These are phyloP conservation scores for Phoma sp. DNA, from an alignment of 2,329 filamentous ascomycete species.

Conservation along the genomic window DNA sequence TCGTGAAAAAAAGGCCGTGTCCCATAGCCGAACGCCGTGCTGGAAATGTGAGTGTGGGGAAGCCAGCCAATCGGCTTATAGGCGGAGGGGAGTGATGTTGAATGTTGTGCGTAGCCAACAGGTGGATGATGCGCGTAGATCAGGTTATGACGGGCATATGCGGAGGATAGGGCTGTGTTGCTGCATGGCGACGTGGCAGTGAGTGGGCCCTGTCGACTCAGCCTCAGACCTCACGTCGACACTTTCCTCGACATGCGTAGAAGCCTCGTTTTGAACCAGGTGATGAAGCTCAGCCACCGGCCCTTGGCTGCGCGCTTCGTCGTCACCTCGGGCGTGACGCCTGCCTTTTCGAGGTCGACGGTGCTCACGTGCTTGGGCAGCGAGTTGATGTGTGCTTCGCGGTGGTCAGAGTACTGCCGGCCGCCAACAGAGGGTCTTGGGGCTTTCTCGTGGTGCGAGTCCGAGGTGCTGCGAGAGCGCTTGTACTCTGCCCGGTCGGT, in stretches of 20 bases:
- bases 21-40: constrained; percentile 32
- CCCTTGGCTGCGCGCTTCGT: constrained; percentile 49
- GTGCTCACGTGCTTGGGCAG: constrained; percentile 44
- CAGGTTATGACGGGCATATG: constrained; percentile 1
- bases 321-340: constrained; percentile 37
- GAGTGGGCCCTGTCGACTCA: constrained; percentile 1
- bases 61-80: neutral
- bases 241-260: constrained; percentile 54
- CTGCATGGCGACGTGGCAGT: constrained; percentile 16
- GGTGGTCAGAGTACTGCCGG: constrained; percentile 49
- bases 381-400: constrained; percentile 44
- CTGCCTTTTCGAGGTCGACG: constrained; percentile 41
- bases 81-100: constrained; percentile 9
- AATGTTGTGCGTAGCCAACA: constrained; percentile 8
- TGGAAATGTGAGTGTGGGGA: constrained; percentile 16
- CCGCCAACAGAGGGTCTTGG: constrained; percentile 44
- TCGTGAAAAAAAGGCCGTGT: constrained; percentile 25
- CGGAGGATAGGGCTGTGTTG: constrained; percentile 4
- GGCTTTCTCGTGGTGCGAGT: constrained; percentile 39
- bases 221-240: constrained; percentile 5
- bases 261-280: constrained; percentile 64
- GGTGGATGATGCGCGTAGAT: neutral
- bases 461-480: constrained; percentile 41
- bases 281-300: constrained; percentile 63
- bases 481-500: constrained; percentile 38